Evolutionary conservation across 192 early-diverging fungal genomes (phyloP).

Genomic region (Lobosporangium transversale): DNA sequence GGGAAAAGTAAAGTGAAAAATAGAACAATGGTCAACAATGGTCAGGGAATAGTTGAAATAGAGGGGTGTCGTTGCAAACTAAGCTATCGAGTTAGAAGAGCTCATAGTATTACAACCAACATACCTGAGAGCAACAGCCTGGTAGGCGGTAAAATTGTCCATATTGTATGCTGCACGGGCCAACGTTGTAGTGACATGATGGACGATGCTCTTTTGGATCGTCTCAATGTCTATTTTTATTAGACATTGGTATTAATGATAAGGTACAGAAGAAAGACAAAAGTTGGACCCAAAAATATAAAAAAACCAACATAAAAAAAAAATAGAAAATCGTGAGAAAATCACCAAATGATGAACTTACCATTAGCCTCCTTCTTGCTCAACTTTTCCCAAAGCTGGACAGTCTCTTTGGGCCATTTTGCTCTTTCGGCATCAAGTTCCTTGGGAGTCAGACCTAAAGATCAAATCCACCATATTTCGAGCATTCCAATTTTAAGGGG

Average conservation of each 20-base stretch:
- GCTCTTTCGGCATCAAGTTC: constrained; percentile 47
- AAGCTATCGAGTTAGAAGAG: too few species aligned
- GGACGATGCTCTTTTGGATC: constrained; percentile 88
- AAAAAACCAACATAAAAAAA: background rate
- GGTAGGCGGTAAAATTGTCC: constrained; percentile 93
- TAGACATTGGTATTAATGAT: background rate
- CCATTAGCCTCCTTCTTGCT: constrained; percentile 54
- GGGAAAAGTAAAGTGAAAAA: background rate
- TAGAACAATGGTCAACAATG: background rate
- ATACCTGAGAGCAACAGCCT: constrained; percentile 88
- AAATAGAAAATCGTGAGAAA: background rate
- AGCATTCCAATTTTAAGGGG: too few species aligned
- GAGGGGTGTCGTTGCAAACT: too few species aligned
- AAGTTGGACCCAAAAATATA: too few species aligned
- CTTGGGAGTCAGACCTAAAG: constrained; percentile 38
- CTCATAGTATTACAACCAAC: background rate
- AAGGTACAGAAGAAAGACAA: background rate
- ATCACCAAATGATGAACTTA: constrained; percentile 1
- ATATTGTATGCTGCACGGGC: constrained; percentile 90
- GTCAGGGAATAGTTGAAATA: too few species aligned
- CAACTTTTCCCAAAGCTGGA: constrained; percentile 38
- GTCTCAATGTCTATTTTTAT: constrained; percentile 66
- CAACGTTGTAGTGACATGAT: constrained; percentile 91
- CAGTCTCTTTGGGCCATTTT: constrained; percentile 52
- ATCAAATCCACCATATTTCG: too few species aligned